Evolutionary conservation across 768 basidiomycete genomes (phyloP), one percentile per base, ranked within the genome.

Genomic region (Neoboletus magnificus): DNA sequence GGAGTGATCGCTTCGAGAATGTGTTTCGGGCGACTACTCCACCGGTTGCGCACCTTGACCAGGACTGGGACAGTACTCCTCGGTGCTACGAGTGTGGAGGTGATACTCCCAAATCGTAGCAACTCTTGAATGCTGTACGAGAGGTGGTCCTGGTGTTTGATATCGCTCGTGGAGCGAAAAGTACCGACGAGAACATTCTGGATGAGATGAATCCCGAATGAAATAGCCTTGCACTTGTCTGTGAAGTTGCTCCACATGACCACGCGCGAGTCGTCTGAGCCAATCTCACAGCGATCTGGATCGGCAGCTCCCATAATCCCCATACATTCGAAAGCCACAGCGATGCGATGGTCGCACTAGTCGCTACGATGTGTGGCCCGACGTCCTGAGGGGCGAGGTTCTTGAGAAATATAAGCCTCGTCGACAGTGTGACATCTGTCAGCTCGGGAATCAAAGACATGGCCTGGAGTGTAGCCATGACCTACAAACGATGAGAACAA

Each of bases 391-490:
- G 78, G 4, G 78, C 75, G 20, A 96, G 71, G 2, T 84, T 85
- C 16, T 75, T 79, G 57, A 96, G 73, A 71, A 98, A 97, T 25
- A 73, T 77, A 52, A 81, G 71, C 93, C 94, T 98, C 37, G 85
- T 89, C 32, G 82, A 75, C 3, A 99, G 75, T 0, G 93, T 89
- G 8, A 85, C 86, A 55, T 89, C 83, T 0, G 90, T 82, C 9
- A 99, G 77, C 56, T 88, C 87, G 0, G 81, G 80, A 12, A 91
- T 78, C 33, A 76, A 71, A n/a, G 97, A 79, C 74, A 88, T 90
- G 7, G 90, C 93, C 73, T 98, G 96, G 37, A 99, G 81, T 16
- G 89, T 93, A 0, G 96, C 93, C 90, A 98, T 93, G 62, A 98
- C 87, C 96, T 99, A 40, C 16, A 25, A 55, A 47, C 23, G 12